Evolutionary conservation across 2,329 filamentous ascomycete genomes (phyloP).

Genomic region (Seiridium cupressi): DNA sequence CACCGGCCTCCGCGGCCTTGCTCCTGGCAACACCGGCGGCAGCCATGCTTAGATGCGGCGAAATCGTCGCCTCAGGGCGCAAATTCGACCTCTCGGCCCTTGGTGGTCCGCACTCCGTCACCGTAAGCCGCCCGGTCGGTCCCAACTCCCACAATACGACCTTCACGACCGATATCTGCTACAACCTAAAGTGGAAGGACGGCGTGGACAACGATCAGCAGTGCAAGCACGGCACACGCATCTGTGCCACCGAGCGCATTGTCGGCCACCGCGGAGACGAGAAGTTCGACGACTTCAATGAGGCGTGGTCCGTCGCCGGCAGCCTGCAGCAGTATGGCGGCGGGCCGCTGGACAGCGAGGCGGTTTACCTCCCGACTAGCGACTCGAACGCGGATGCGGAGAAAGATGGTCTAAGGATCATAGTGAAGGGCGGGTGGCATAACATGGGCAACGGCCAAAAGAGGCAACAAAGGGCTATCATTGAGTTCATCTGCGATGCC

Average conservation of each 20-base stretch:
- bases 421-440: conserved; percentile 58
- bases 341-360: conserved; percentile 60
- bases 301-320: conserved; percentile 73
- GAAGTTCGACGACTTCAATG: conserved; percentile 43
- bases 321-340: conserved; percentile 61
- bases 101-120: conserved; percentile 66
- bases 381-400: conserved; percentile 62
- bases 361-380: conserved; percentile 64
- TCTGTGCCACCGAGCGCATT: conserved; percentile 71
- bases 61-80: conserved; percentile 56
- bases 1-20: conserved; percentile 29
- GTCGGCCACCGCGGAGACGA: conserved; percentile 43
- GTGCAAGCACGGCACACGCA: conserved; percentile 72
- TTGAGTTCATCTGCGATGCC: conserved; percentile 82
- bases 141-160: conserved; percentile 68
- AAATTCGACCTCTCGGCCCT: conserved; percentile 65
- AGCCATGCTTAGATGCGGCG: conserved; percentile 58
- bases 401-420: conserved; percentile 70
- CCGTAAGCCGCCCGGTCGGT: conserved; percentile 54
- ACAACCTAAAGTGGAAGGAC: conserved; percentile 60
- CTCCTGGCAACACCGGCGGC: conserved; percentile 33
- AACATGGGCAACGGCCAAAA: conserved; percentile 53
- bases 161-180: conserved; percentile 78
- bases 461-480: conserved; percentile 68
- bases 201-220: conserved; percentile 53